These are phyloP conservation scores for Leccinum imitatum DNA, from an alignment of 768 basidiomycete species.

Conservation along the genomic window DNA sequence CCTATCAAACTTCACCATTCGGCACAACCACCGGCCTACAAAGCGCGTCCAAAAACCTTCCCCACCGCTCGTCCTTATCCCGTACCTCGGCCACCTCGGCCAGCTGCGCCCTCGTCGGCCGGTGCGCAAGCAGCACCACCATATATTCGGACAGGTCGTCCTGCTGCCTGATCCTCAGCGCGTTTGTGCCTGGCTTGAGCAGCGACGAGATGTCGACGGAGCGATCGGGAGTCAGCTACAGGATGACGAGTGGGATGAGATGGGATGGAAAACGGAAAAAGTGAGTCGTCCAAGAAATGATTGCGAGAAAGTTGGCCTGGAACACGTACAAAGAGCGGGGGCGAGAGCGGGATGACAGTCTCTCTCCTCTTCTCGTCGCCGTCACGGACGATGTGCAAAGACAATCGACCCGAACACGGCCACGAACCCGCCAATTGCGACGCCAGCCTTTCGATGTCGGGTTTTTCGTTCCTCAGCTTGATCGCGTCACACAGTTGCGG, in stretches of 20 bases:
- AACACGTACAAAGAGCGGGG: conserved; percentile 39
- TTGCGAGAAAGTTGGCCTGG: not conserved
- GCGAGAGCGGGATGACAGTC: conserved; percentile 22
- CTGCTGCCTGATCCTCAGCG: conserved; percentile 42
- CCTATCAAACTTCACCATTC: not conserved
- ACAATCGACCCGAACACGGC: conserved; percentile 37
- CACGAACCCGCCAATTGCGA: conserved; percentile 38
- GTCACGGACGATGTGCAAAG: conserved; percentile 9
- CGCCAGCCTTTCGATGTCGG: conserved; percentile 22
- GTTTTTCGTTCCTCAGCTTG: conserved; percentile 13
- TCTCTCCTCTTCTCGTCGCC: conserved; percentile 5
- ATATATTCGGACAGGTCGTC: conserved; percentile 45
- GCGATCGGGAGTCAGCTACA: conserved; percentile 46
- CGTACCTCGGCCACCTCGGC: conserved; percentile 20
- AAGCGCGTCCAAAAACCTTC: conserved; percentile 13
- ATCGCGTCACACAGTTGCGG: conserved; percentile 21
- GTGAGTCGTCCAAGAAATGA: not conserved
- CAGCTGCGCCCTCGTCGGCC: conserved; percentile 48
- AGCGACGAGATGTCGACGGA: conserved; percentile 53
- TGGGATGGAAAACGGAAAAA: not conserved
- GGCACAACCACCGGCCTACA: conserved; percentile 9
- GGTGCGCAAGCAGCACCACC: conserved; percentile 49
- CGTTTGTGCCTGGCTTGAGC: conserved; percentile 41
- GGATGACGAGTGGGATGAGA: not conserved
- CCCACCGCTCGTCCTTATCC: conserved; percentile 23